Percentiles rank a stretch among this genome's conserved stretches.
Evolutionary conservation across 805 yeast species (phyloP).

Genomic region (Clavispora vitiphila): DNA sequence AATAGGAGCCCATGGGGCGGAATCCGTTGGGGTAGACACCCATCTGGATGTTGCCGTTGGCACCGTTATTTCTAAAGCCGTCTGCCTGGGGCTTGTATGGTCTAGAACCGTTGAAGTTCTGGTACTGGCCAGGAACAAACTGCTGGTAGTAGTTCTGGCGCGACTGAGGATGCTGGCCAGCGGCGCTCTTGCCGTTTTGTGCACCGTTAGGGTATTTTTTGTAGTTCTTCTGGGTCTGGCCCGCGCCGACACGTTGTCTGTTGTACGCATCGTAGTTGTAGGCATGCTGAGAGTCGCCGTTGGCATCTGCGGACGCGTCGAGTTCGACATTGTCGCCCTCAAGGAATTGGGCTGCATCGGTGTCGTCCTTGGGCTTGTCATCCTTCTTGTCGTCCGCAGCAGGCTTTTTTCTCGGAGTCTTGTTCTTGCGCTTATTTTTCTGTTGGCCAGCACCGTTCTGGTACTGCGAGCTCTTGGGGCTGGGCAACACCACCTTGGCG

Average conservation of each 20-base stretch:
- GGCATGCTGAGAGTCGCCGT: conserved; percentile 8
- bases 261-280: conserved; percentile 8
- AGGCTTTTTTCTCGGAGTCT: conserved; percentile 15
- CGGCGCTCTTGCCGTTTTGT: conserved; percentile 15
- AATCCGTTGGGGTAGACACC: conserved; percentile 13
- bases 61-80: conserved; percentile 13
- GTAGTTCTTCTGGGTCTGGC: conserved; percentile 18
- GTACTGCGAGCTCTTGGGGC: conserved; percentile 25
- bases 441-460: conserved; percentile 16
- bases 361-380: conserved; percentile 10
- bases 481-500: conserved; percentile 39
- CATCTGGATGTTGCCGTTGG: conserved; percentile 12
- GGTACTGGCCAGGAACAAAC: conserved; percentile 23
- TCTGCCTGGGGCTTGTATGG: conserved; percentile 19
- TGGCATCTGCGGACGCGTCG: conserved; percentile 2
- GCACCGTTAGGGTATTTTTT: conserved; percentile 21
- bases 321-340: conserved; percentile 4
- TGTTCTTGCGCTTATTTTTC: conserved; percentile 24
- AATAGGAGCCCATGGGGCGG: conserved; percentile 17
- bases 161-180: conserved; percentile 12
- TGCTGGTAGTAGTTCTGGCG: conserved; percentile 25
- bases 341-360: neutral
- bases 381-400: conserved; percentile 9
- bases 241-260: neutral
- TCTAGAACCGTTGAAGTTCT: conserved; percentile 22